Evolutionary conservation across 2,329 filamentous ascomycete genomes (phyloP).

Genomic region (Trichoderma sp.): DNA sequence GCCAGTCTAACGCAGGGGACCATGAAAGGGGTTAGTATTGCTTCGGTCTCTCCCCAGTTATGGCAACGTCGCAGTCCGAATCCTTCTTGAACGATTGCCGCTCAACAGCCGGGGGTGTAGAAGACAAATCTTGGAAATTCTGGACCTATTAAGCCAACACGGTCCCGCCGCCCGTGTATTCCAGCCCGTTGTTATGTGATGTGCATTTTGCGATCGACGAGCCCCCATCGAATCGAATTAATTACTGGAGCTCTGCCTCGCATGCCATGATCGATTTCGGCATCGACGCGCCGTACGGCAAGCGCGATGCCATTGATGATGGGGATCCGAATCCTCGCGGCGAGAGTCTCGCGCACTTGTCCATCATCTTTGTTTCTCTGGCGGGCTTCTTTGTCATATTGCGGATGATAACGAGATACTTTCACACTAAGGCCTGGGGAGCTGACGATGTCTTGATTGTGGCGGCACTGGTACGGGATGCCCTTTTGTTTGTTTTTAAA

Average conservation of each 20-base stretch:
- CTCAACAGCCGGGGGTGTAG: not conserved
- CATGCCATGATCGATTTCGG: constrained; percentile 1
- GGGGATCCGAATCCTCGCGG: constrained; percentile 2
- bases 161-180: not conserved
- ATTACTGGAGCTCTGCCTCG: not conserved
- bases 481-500: not conserved
- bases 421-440: not conserved
- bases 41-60: not conserved
- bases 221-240: not conserved
- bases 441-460: not conserved
- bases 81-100: not conserved
- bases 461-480: not conserved
- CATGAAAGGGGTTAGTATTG: not conserved
- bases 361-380: not conserved
- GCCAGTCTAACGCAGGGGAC: not conserved
- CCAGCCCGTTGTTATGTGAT: not conserved
- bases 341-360: not conserved
- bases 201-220: not conserved
- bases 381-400: not conserved
- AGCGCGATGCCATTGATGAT: constrained; percentile 3
- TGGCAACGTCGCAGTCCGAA: not conserved
- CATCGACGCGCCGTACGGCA: not conserved
- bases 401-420: not conserved
- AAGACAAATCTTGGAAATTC: not conserved
- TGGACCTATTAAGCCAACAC: not conserved